Conservation (phyloP, 129 eudicot species). For the Flaveria bidentis region DNA sequence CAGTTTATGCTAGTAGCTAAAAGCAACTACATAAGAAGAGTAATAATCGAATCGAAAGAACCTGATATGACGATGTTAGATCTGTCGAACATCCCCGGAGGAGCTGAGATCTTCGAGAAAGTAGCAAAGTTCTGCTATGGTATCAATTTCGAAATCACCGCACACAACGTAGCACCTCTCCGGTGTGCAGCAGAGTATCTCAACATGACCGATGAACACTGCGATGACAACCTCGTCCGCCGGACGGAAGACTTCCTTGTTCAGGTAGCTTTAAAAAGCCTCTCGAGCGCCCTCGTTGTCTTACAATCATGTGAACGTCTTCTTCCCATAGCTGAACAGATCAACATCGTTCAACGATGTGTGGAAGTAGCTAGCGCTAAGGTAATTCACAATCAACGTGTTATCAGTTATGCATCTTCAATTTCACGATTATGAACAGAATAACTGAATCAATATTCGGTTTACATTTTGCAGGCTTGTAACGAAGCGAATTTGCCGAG, state of each 20-base stretch:
- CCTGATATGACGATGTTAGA: conserved; percentile 56
- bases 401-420: background rate
- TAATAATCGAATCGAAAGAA: conserved; percentile 71
- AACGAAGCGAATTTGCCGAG: conserved; percentile 91
- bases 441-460: background rate
- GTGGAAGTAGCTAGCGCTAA: conserved; percentile 73
- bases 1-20: conserved; percentile 96
- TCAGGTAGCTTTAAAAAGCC: conserved; percentile 81
- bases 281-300: conserved; percentile 80
- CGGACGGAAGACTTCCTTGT: conserved; percentile 76
- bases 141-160: conserved; percentile 87
- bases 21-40: conserved; percentile 78
- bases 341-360: conserved; percentile 69
- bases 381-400: conserved; percentile 39
- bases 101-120: conserved; percentile 78
- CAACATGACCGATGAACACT: conserved; percentile 80
- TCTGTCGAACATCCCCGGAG: conserved; percentile 83
- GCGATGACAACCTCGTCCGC: conserved; percentile 71
- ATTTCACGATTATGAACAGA: background rate
- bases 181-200: conserved; percentile 93
- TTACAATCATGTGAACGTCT: conserved; percentile 80
- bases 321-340: conserved; percentile 70
- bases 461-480: conserved; percentile 57
- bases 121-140: conserved; percentile 96
- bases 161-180: conserved; percentile 88